A percentile compares a stretch with the other conserved stretches of the same genome.
Evolutionary conservation across 2,329 filamentous ascomycete species (phyloP).

Genomic region (Verticillium isaacii): DNA sequence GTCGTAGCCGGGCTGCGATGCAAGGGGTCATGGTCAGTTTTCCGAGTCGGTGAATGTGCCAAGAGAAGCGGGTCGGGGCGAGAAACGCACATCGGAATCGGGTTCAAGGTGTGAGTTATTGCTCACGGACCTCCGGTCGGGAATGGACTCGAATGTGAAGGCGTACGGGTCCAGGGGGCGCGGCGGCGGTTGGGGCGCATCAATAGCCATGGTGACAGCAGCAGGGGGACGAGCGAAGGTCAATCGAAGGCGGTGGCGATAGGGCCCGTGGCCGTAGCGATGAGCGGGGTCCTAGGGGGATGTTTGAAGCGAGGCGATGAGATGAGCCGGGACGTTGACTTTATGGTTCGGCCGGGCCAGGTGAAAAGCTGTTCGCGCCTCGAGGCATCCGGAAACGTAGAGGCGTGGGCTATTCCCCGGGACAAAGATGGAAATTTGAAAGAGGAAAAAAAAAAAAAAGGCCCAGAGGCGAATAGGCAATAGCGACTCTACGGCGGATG

Average conservation of each 20-base stretch:
- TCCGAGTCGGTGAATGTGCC: not conserved
- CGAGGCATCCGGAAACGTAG: not conserved
- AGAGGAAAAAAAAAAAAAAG: too few relatives aligned
- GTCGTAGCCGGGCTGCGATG: not conserved
- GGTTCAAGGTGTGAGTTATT: slow-evolving; percentile 10
- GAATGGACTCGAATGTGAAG: slow-evolving; percentile 13
- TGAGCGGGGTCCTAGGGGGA: slow-evolving; percentile 11
- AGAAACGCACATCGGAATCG: slow-evolving; percentile 11
- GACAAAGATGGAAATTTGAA: not conserved
- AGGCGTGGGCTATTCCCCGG: not conserved
- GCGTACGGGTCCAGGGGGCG: slow-evolving; percentile 10
- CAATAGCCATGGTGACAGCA: not conserved
- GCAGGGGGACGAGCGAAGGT: slow-evolving; percentile 6
- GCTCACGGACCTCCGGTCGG: slow-evolving; percentile 13
- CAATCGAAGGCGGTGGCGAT: not conserved
- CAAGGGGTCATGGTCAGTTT: not conserved
- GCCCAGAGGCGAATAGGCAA: too few relatives aligned
- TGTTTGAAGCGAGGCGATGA: not conserved
- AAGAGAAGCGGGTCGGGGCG: not conserved
- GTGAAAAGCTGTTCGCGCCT: not conserved
- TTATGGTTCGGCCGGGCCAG: not conserved
- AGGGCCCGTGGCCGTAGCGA: not conserved
- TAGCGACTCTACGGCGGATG: too few relatives aligned
- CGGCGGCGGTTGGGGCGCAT: slow-evolving; percentile 5
- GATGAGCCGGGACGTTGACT: not conserved